Percentiles rank a stretch among this genome's conserved stretches.
Conservation (phyloP, 176 grass and related monocot species). For the Bolboschoenus planiculmis region DNA sequence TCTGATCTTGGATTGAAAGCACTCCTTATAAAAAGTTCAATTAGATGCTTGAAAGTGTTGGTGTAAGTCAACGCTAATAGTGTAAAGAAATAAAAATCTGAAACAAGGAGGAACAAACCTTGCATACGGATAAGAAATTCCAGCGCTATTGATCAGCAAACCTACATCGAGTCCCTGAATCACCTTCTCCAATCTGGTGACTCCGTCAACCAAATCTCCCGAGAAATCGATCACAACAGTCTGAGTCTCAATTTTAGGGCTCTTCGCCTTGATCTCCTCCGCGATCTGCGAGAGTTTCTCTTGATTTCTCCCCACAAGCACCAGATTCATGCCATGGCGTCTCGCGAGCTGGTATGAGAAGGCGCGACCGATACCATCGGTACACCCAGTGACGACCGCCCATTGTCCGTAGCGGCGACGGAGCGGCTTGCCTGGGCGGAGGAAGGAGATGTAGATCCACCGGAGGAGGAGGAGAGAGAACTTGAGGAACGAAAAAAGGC, state of each 20-base stretch:
- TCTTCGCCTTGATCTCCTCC: constrained; percentile 47
- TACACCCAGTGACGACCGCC: constrained; percentile 82
- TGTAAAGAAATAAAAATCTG: neutral
- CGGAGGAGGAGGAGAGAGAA: constrained; percentile 40
- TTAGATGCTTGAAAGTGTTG: neutral
- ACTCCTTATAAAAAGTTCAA: neutral
- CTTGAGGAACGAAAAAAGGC: constrained; percentile 37
- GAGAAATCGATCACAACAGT: constrained; percentile 77
- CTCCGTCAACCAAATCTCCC: constrained; percentile 47
- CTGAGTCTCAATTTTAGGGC: constrained; percentile 43
- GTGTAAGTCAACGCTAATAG: neutral
- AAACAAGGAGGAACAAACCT: constrained; percentile 21
- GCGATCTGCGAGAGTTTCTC: constrained; percentile 61
- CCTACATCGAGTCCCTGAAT: constrained; percentile 70
- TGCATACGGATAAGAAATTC: constrained; percentile 84
- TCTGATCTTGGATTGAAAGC: neutral
- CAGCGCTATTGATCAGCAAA: constrained; percentile 79
- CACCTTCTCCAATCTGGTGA: constrained; percentile 38
- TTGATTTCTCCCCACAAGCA: constrained; percentile 76
- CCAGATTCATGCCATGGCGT: constrained; percentile 48
- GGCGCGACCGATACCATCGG: constrained; percentile 78
- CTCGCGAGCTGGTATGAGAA: constrained; percentile 64
- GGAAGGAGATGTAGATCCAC: constrained; percentile 70
- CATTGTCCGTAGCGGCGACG: constrained; percentile 75
- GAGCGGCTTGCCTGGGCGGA: constrained; percentile 74